These are phyloP conservation scores for Nakazawaea wickerhamii DNA, from an alignment of 805 yeast genomes.

Conservation along the genomic window DNA sequence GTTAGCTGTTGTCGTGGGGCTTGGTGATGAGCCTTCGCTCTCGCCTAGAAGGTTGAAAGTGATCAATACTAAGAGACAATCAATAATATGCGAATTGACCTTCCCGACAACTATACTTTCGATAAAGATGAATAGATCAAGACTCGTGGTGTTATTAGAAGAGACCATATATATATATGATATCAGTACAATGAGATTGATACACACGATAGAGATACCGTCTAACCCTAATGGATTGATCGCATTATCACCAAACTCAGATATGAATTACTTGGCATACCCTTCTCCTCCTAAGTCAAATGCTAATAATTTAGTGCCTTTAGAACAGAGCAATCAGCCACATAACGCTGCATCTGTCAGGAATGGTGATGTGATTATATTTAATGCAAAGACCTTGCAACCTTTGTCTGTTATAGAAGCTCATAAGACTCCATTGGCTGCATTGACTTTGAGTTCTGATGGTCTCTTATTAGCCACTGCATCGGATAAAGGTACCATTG, in stretches of 20 bases:
- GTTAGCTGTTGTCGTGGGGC: slow-evolving; percentile 76
- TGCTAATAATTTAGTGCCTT: neutral
- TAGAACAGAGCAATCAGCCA: slow-evolving; percentile 1
- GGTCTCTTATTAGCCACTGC: slow-evolving; percentile 88
- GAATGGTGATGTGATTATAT: slow-evolving; percentile 76
- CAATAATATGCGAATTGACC: slow-evolving; percentile 81
- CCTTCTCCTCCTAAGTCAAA: slow-evolving; percentile 66
- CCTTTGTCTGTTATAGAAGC: slow-evolving; percentile 88
- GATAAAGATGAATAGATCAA: slow-evolving; percentile 74
- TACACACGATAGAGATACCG: slow-evolving; percentile 67
- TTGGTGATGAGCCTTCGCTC: slow-evolving; percentile 66
- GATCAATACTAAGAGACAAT: slow-evolving; percentile 66
- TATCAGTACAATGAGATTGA: slow-evolving; percentile 78
- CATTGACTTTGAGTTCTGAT: slow-evolving; percentile 64
- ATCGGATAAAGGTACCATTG: slow-evolving; percentile 85
- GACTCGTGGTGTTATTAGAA: slow-evolving; percentile 75
- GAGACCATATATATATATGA: slow-evolving; percentile 89
- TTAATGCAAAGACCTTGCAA: slow-evolving; percentile 69
- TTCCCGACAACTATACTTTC: slow-evolving; percentile 78
- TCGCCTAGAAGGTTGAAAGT: slow-evolving; percentile 84
- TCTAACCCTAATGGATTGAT: slow-evolving; percentile 56
- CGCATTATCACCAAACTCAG: slow-evolving; percentile 51
- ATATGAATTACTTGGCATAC: slow-evolving; percentile 56
- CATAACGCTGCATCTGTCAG: slow-evolving; percentile 18
- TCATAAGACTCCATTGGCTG: slow-evolving; percentile 74